These are phyloP conservation scores for Cystobasidium tubakii DNA, from an alignment of 768 basidiomycete genomes.

Conservation along the genomic window DNA sequence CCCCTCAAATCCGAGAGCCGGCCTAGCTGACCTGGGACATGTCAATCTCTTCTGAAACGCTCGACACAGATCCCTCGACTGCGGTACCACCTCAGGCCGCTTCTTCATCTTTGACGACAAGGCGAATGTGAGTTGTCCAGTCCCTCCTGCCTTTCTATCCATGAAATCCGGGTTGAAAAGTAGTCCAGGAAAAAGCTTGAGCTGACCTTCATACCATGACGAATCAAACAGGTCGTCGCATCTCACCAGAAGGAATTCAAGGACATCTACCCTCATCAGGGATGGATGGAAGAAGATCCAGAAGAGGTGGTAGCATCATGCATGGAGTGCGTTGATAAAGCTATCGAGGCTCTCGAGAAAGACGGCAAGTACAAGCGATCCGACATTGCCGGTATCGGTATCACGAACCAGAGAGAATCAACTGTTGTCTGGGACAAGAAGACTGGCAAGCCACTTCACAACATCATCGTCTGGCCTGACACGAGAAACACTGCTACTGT, in stretches of 20 bases:
- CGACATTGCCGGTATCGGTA: conserved; percentile 78
- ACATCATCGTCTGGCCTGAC: conserved; percentile 93
- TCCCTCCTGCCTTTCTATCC: neutral
- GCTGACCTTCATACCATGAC: neutral
- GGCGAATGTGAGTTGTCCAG: conserved; percentile 38
- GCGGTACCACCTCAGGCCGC: conserved; percentile 43
- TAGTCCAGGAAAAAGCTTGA: neutral
- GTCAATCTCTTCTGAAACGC: neutral
- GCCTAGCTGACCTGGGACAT: neutral
- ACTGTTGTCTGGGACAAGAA: conserved; percentile 84
- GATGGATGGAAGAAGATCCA: conserved; percentile 60
- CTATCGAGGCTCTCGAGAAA: conserved; percentile 64
- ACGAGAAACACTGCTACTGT: conserved; percentile 82
- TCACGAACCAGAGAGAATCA: conserved; percentile 89
- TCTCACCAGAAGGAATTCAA: conserved; percentile 88
- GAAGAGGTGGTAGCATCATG: conserved; percentile 70
- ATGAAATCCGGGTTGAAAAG: neutral
- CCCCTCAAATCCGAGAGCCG: neutral
- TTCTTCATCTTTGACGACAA: conserved; percentile 47
- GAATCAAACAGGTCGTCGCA: conserved; percentile 64
- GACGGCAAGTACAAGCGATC: conserved; percentile 66
- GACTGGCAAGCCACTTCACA: conserved; percentile 81
- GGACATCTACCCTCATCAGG: conserved; percentile 53
- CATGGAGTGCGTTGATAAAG: conserved; percentile 68
- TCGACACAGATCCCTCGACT: conserved; percentile 42